These are phyloP conservation scores for Sporothrix pallida DNA, from an alignment of 2,329 filamentous ascomycete species.

Conservation along the genomic window DNA sequence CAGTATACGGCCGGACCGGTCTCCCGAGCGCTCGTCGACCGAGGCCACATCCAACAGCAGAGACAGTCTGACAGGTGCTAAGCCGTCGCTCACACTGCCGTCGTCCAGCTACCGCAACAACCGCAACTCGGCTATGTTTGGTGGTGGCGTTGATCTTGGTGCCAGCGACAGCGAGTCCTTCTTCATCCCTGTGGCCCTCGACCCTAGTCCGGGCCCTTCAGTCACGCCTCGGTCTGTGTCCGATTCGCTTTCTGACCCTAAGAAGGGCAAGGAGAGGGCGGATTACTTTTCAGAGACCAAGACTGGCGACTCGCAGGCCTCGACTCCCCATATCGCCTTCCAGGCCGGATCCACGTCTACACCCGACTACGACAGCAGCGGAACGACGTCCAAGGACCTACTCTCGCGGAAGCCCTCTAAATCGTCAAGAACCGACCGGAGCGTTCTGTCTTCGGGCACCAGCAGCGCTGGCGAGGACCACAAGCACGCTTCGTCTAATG, in stretches of 20 bases:
- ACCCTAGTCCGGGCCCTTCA: constrained; percentile 67
- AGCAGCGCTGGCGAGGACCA: constrained; percentile 48
- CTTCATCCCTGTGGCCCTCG: constrained; percentile 76
- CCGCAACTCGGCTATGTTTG: constrained; percentile 71
- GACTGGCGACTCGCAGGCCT: constrained; percentile 57
- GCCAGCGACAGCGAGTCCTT: constrained; percentile 68
- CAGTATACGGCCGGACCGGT: constrained; percentile 59
- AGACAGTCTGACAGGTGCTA: constrained; percentile 38
- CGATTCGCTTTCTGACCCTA: constrained; percentile 53
- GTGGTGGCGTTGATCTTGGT: constrained; percentile 46
- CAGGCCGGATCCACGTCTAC: constrained; percentile 57
- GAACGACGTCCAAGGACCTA: constrained; percentile 54
- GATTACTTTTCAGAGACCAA: constrained; percentile 62
- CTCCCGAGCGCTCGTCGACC: constrained; percentile 56
- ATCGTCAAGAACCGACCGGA: constrained; percentile 48
- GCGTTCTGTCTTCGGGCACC: constrained; percentile 44
- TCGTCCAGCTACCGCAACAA: constrained; percentile 79
- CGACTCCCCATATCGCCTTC: constrained; percentile 89
- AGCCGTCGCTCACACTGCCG: constrained; percentile 64
- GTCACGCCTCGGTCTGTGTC: constrained; percentile 61
- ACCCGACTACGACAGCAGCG: constrained; percentile 61
- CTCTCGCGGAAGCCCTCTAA: constrained; percentile 57
- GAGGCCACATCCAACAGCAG: constrained; percentile 48
- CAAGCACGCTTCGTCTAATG: constrained; percentile 46
- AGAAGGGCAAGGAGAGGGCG: constrained; percentile 50